Conservation (phyloP, 1,284 basidiomycete species). For the Mycena sp. region DNA sequence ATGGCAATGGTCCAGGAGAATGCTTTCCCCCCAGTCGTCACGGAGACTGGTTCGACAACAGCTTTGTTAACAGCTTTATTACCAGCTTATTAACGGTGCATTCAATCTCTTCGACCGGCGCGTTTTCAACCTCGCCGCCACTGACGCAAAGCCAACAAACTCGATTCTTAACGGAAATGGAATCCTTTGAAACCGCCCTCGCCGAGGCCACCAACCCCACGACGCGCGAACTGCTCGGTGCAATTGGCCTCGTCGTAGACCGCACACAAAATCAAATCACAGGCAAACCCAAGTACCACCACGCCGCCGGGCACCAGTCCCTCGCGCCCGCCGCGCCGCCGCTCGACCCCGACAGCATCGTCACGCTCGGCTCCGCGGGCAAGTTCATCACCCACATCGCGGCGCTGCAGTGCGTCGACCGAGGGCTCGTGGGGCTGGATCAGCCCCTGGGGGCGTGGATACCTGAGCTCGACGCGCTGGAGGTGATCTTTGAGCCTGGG, state of each 20-base stretch:
- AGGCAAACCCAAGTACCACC: constrained; percentile 17
- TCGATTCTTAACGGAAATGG: too few relatives aligned
- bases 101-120: too few relatives aligned
- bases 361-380: constrained; percentile 22
- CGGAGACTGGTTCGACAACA: too few relatives aligned
- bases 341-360: constrained; percentile 1
- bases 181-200: constrained; percentile 10
- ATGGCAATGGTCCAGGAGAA: neutral
- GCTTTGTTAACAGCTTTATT: too few relatives aligned
- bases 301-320: constrained; percentile 17
- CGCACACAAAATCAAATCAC: neutral
- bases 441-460: constrained; percentile 6
- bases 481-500: too few relatives aligned
- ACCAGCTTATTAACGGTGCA: too few relatives aligned
- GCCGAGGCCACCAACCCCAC: neutral
- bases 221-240: constrained; percentile 8
- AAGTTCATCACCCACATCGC: constrained; percentile 24
- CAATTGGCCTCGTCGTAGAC: constrained; percentile 22
- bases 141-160: too few relatives aligned
- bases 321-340: constrained; percentile 4
- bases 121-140: too few relatives aligned
- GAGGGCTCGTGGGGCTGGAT: constrained; percentile 8
- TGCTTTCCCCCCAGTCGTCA: too few relatives aligned
- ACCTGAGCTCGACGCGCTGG: constrained; percentile 12
- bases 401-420: constrained; percentile 18